Evolutionary conservation across 331 rosid genomes (phyloP).

Genomic region (Cucumis variabilis): DNA sequence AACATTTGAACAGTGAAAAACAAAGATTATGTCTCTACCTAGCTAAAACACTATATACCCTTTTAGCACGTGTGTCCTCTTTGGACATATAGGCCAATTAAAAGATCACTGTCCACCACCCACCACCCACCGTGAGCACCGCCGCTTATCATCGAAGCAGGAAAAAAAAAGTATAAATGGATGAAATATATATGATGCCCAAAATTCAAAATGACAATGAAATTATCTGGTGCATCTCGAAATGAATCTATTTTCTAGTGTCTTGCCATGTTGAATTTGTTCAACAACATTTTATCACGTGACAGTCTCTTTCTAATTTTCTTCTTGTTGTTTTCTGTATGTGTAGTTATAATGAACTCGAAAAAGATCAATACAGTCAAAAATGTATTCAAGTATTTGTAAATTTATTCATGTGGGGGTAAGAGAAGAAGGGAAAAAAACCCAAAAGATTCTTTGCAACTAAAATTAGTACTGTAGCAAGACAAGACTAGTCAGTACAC

Average conservation of each 20-base stretch:
- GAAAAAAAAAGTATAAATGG: neutral
- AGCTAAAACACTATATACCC: conserved; percentile 7
- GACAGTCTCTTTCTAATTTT: no score
- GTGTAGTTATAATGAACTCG: no score
- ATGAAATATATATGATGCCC: neutral
- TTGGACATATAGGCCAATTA: neutral
- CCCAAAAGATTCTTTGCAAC: neutral
- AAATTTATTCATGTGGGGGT: no score
- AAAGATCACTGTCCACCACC: neutral
- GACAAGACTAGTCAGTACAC: conserved; percentile 24
- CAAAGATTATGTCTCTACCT: conserved; percentile 26
- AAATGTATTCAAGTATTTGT: no score
- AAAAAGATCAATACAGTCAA: no score
- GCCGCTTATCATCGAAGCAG: neutral
- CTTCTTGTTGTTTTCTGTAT: neutral
- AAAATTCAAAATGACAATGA: neutral
- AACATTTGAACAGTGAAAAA: conserved; percentile 15
- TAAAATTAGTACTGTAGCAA: neutral
- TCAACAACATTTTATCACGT: no score
- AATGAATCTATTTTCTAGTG: no score
- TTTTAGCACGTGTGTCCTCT: neutral
- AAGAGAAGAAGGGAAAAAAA: no score
- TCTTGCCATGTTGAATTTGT: no score
- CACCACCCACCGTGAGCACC: neutral
- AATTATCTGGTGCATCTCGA: no score